Evolutionary conservation across 2,329 filamentous ascomycete genomes (phyloP).

Genomic region (Diplodia scrobiculata): DNA sequence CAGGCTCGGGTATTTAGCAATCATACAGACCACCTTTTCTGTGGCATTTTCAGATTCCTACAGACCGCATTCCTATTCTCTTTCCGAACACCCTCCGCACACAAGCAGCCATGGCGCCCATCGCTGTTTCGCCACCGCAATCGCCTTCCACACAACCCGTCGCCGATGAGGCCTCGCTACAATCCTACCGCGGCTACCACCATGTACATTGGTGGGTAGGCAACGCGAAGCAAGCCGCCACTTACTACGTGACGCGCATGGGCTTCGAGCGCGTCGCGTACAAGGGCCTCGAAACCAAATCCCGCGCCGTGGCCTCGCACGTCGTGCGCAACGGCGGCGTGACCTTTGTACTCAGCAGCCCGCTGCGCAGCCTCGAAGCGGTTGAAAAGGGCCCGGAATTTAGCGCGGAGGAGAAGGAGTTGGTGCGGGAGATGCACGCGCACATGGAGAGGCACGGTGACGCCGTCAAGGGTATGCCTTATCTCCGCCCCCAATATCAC

Average conservation of each 20-base stretch:
- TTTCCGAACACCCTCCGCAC: neutral
- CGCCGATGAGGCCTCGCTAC: slow-evolving; percentile 11
- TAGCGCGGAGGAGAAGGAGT: slow-evolving; percentile 59
- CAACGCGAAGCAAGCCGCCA: slow-evolving; percentile 92
- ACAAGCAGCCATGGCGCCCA: slow-evolving; percentile 20
- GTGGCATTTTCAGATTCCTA: neutral
- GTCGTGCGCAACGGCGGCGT: slow-evolving; percentile 76
- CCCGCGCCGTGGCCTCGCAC: slow-evolving; percentile 77
- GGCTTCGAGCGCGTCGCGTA: slow-evolving; percentile 84
- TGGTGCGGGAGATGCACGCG: slow-evolving; percentile 73
- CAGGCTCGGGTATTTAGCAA: slow-evolving; percentile 10
- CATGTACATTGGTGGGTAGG: slow-evolving; percentile 96
- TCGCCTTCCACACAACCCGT: slow-evolving; percentile 9
- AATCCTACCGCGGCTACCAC: slow-evolving; percentile 76
- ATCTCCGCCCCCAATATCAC: neutral
- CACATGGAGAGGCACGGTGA: slow-evolving; percentile 89
- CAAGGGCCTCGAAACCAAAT: slow-evolving; percentile 83
- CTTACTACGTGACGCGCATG: slow-evolving; percentile 84
- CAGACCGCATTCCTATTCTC: neutral
- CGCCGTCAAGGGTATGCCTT: slow-evolving; percentile 67
- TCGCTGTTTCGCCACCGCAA: slow-evolving; percentile 13
- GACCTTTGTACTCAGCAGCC: slow-evolving; percentile 81
- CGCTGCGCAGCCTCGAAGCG: slow-evolving; percentile 59
- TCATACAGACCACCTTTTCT: neutral
- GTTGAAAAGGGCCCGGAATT: slow-evolving; percentile 34